Percentiles rank a stretch among this genome's conserved stretches.
Evolutionary conservation across 1,284 basidiomycete genomes (phyloP).

Genomic region (Cryptococcus maquisensis): DNA sequence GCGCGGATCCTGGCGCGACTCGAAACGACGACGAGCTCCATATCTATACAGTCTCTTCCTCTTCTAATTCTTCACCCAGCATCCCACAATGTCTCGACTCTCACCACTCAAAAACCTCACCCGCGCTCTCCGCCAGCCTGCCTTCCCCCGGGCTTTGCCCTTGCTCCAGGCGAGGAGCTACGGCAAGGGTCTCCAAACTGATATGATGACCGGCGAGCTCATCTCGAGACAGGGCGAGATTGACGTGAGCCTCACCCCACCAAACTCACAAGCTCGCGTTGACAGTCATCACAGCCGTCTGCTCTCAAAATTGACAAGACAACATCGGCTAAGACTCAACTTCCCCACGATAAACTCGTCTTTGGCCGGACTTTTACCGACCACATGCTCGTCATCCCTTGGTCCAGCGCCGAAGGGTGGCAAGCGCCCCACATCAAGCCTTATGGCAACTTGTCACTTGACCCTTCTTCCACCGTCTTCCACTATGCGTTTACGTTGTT

Average conservation of each 20-base stretch:
- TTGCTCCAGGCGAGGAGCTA: conserved; percentile 4
- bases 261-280: too few relatives aligned
- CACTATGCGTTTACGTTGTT: conserved; percentile 83
- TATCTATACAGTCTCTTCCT: not conserved
- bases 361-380: conserved; percentile 66
- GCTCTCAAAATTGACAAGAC: conserved; percentile 55
- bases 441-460: conserved; percentile 72
- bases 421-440: conserved; percentile 75
- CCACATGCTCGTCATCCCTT: conserved; percentile 86
- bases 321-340: conserved; percentile 45
- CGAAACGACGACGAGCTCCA: too few relatives aligned
- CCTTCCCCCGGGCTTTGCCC: not conserved
- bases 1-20: not conserved
- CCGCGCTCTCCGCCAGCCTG: not conserved
- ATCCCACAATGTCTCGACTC: not conserved
- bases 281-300: conserved; percentile 49
- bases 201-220: conserved; percentile 54
- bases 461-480: conserved; percentile 81
- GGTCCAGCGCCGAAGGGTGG: conserved; percentile 73
- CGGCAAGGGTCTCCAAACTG: conserved; percentile 25
- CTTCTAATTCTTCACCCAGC: not conserved
- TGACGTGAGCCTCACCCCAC: conserved; percentile 42
- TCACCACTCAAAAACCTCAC: not conserved
- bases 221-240: conserved; percentile 50
- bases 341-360: conserved; percentile 48